Conservation (phyloP, 2,329 filamentous ascomycete genomes). For the Hypoxylon rubiginosum region DNA sequence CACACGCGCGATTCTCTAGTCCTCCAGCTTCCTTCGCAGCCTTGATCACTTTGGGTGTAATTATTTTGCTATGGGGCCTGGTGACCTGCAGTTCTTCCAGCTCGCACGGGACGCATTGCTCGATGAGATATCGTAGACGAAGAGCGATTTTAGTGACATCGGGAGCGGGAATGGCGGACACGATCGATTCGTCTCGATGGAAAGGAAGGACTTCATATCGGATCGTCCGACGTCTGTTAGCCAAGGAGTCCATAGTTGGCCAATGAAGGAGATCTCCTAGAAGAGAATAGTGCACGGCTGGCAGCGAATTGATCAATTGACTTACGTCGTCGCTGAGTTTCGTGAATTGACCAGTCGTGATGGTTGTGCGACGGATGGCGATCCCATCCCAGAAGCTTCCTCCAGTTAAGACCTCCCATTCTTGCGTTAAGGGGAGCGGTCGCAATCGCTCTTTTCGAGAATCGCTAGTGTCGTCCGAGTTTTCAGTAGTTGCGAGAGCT, state of each 20-base stretch:
- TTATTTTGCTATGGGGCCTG: conserved; percentile 84
- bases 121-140: conserved; percentile 89
- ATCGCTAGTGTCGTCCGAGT: not conserved
- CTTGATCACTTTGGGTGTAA: conserved; percentile 82
- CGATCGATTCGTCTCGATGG: conserved; percentile 68
- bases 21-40: conserved; percentile 88
- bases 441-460: not conserved
- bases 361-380: conserved; percentile 51
- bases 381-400: conserved; percentile 54
- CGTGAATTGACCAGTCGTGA: conserved; percentile 56
- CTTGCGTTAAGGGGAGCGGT: not conserved
- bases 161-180: conserved; percentile 78
- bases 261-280: not conserved
- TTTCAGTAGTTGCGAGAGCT: not conserved
- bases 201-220: conserved; percentile 72
- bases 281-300: not conserved
- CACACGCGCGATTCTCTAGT: conserved; percentile 79
- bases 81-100: conserved; percentile 82
- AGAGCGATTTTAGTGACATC: conserved; percentile 93
- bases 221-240: conserved; percentile 36
- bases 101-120: conserved; percentile 91
- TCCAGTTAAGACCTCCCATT: conserved; percentile 52
- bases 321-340: conserved; percentile 62
- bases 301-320: conserved; percentile 13
- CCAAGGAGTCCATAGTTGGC: conserved; percentile 20